Evolutionary conservation across 2,329 filamentous ascomycete genomes (phyloP), one percentile per base, ranked within the genome.

Genomic region (Trichoderma harzianum): DNA sequence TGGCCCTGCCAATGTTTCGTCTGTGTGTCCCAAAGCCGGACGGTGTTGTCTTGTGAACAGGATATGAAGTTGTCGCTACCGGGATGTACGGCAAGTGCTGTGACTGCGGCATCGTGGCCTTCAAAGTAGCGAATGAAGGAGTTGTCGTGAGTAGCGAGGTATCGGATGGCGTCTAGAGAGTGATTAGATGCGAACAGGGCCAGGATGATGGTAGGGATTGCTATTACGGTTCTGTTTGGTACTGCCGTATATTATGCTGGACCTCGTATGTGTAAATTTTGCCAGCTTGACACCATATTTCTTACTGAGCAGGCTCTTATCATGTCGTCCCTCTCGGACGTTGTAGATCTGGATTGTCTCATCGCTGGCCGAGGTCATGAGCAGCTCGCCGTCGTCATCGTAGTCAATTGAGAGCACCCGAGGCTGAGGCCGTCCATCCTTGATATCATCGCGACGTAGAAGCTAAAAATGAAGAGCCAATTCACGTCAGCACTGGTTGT

Each of bases 211-310:
- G 21, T 28, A 5, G 24, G 30, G 18, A 5, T 21, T 7, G 64
- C 16, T 7, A 65, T 73, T 84, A 94, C 92, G 89, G 78, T 99
- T 97, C 77, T 97, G 90, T 80, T 97, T 98, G 14, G 96, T 99
- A 79, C 93, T 97, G 66, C 96, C 95, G 78, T 98, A 98, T 72
- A 99, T 91, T 78, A 99, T 94, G 79, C 93, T 95, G 26, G 93
- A 93, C 75, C 91, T 91, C 73, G 95, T 93, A 80, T 98, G 96
- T 1, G 95, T 97, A 81, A 98, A 99, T 76, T 93, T 92, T 47
- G 96, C 96, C 70, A 98, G 88, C 80, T 97, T 96, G 21, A 94
- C 94, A 72, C 96, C 96, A 78, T 99, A 99, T 80, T 99, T 99
- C 80, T 98, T 97, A 83, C 93, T 97, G 66, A 97, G 90, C 61